Base-by-base conservation (phyloP, 768 basidiomycete species). In the Boletus speciosus region DNA sequence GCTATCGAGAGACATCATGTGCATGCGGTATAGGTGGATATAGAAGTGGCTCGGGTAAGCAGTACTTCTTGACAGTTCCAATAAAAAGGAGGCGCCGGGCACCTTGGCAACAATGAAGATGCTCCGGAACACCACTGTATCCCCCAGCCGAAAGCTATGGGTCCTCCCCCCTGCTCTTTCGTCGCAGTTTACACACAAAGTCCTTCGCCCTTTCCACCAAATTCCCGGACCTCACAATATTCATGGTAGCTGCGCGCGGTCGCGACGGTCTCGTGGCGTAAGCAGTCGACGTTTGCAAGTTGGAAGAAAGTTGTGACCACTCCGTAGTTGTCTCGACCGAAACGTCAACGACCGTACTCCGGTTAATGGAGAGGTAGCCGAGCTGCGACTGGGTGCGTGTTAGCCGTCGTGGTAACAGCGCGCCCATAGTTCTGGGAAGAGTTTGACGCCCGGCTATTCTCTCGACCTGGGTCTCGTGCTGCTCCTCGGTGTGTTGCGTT, bases 381-480 rank as follows among this genome's bases (percentile, higher is more conserved):
- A 67, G 68, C 9, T 72, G 65, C 4, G 79, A 79, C 45, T 69
- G 70, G 1, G 77, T 67, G 31, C 79, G 76, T 51, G 71, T 74
- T 38, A 80, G 67, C 19, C 78, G 70, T 37, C 79, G 71, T n/a
- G 80, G 75, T 49, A 82, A 61, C 25, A 81, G 61, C 14, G 69
- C 63, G 41, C 72, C 71, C 19, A 80, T 59, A 15, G 76, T 73
- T 46, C 73, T 73, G 3, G 78, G 74, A 38, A 81, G 66, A 44
- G 69, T 75, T 57, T 71, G 70, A 34, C 74, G 75, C 3, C 74
- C 75, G 7, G 67, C 71, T 59, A 81, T 79, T 47, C 74, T 75
- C 40, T 78, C 73, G 56, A 83, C 71, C 47, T 74, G 76, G 9
- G 78, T 80, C 40, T 81, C 78, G 51, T 77, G 78, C 47, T 69